Base-by-base conservation (phyloP, 352 stramenopile genomes). In the Phytophthora fragariae region DNA sequence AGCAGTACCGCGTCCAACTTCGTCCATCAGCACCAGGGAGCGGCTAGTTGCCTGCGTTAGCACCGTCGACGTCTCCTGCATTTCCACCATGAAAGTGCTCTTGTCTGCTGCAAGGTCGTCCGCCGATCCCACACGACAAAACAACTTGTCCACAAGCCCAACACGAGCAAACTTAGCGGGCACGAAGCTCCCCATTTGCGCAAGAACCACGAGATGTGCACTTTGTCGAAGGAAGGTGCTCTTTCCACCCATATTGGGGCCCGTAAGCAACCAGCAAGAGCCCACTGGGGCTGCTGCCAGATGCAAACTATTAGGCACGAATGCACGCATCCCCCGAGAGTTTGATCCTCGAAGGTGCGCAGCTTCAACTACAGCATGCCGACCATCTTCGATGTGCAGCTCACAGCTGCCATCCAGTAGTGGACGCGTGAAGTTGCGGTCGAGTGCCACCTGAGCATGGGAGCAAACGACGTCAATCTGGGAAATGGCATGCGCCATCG, bases 191-290 rank as follows among this genome's bases (percentile, higher is more conserved):
- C 90, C 91, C 57, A 91, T 92, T 63, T 97, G 91, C 12, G 90
- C 89, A 10, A 97, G 66, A 5, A 97, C 62, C 9, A 94, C 85
- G 14, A 92, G 57, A 46, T 96, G 90, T 1, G 90, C 90, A 21
- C 80, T 94, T 67, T 95, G 88, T 1, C 90, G 86, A 15, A 97
- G 68, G 44, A 94, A 95, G 0, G 91, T 97, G 68, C 81, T 93
- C 65, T 97, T 97, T 11, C 91, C 91, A 14, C 90, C 91, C 90
- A 97, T 96, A 57, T 97, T 97, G 1, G 90, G 90, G 1, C 91
- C 91, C 1, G 90, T 97, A n/a, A 97, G 69, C 33, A 97, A 66
- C 88, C 88, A 95, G 63, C 85, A 93, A 9, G 79, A 80, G 0
- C 75, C 82, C 1, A 66, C 49, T 21, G 70, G 68, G 1, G 37